These are phyloP conservation scores for Calvatia gigantea DNA, from an alignment of 768 basidiomycete genomes.

Conservation along the genomic window DNA sequence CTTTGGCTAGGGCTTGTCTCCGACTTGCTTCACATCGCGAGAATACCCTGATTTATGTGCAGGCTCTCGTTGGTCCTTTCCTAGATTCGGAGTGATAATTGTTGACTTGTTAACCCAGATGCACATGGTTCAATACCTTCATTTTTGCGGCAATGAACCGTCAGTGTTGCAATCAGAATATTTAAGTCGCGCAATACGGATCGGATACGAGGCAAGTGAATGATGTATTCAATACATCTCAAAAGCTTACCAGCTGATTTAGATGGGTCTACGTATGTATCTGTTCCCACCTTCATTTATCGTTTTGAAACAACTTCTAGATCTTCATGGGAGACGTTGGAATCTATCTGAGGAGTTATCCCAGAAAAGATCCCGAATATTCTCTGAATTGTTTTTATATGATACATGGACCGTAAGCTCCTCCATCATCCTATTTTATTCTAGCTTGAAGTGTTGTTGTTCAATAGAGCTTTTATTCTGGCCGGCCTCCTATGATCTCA, in stretches of 20 bases:
- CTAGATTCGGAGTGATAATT: neutral
- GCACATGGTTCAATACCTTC: conserved; percentile 48
- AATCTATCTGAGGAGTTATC: conserved; percentile 42
- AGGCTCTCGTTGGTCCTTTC: conserved; percentile 46
- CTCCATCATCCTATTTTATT: neutral
- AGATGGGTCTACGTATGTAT: conserved; percentile 52
- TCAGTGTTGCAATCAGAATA: conserved; percentile 52
- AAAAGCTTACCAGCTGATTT: neutral
- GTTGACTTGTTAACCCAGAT: conserved; percentile 21
- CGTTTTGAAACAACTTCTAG: conserved; percentile 27
- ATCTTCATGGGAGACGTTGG: conserved; percentile 60
- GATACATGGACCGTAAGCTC: conserved; percentile 58
- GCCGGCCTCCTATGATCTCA: conserved; percentile 55
- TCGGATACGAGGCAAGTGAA: conserved; percentile 55
- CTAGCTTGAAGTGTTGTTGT: neutral
- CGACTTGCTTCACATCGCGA: conserved; percentile 40
- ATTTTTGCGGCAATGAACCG: conserved; percentile 50
- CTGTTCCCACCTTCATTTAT: neutral
- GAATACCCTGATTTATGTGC: conserved; percentile 53
- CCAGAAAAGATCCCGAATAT: conserved; percentile 50
- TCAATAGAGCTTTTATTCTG: conserved; percentile 56
- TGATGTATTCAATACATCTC: neutral
- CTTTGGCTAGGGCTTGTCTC: conserved; percentile 52
- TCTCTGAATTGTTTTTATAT: conserved; percentile 65
- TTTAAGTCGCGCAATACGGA: conserved; percentile 54